Percentiles rank a stretch among this genome's conserved stretches.
Conservation (phyloP, 2,329 filamentous ascomycete genomes). For the Coleophoma crateriformis region DNA sequence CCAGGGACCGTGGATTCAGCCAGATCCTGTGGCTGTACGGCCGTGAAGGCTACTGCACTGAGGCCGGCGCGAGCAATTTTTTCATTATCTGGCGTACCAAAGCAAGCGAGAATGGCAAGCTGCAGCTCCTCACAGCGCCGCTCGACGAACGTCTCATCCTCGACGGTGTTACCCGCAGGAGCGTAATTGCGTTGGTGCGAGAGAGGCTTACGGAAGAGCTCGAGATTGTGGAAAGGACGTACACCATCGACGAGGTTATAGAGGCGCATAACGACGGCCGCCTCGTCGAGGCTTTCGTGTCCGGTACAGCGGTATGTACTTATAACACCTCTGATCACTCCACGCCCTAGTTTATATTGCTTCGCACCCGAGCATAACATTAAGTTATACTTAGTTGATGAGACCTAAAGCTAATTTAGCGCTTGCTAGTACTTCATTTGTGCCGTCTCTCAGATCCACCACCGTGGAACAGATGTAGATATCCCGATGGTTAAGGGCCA, state of each 20-base stretch:
- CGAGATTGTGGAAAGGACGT: slow-evolving; percentile 25
- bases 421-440: no score
- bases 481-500: no score
- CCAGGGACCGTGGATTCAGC: slow-evolving; percentile 45
- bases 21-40: slow-evolving; percentile 62
- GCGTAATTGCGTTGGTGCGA: slow-evolving; percentile 48
- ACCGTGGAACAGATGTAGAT: no score
- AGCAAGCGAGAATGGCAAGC: slow-evolving; percentile 6
- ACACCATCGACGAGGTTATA: slow-evolving; percentile 47
- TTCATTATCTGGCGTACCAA: slow-evolving; percentile 49
- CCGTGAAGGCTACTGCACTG: slow-evolving; percentile 48
- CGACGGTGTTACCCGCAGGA: slow-evolving; percentile 51
- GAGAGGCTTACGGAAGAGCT: slow-evolving; percentile 28
- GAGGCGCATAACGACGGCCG: slow-evolving; percentile 45
- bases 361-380: no score
- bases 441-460: no score
- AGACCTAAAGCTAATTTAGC: no score
- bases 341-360: no score
- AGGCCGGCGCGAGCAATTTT: slow-evolving; percentile 58
- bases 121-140: slow-evolving; percentile 53
- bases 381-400: no score
- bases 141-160: slow-evolving; percentile 50
- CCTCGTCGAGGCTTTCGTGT: slow-evolving; percentile 51
- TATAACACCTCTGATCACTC: no score
- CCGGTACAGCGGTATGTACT: slow-evolving; percentile 41